A percentile compares a stretch with the other conserved stretches of the same genome.
phyloP scores from a whole-genome alignment of 495 filamentous ascomycete species.

The Margaritispora aquatica region DNA sequence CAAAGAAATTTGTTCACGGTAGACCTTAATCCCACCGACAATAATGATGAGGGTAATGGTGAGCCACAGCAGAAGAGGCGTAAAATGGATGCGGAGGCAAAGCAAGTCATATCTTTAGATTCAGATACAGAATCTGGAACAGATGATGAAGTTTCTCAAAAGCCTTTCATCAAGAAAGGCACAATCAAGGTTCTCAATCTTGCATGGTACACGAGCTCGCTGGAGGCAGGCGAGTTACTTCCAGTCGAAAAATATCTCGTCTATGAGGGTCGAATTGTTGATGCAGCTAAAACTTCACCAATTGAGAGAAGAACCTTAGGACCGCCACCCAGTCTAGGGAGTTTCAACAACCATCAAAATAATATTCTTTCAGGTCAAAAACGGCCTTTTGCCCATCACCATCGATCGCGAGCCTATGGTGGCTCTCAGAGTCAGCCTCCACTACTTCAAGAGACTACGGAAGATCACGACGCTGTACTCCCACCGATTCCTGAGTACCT shows the following conservation, averaged over 20 bases:
- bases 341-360: constrained; percentile 26
- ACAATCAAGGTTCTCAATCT: constrained; percentile 65
- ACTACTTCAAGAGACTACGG: constrained; percentile 62
- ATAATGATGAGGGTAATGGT: neutral
- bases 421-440: constrained; percentile 20
- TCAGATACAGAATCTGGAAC: constrained; percentile 34
- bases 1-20: constrained; percentile 44
- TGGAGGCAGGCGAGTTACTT: constrained; percentile 45
- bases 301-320: neutral
- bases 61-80: constrained; percentile 4
- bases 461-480: constrained; percentile 49
- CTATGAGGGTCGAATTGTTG: constrained; percentile 46
- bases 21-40: constrained; percentile 11
- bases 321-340: constrained; percentile 23
- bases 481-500: constrained; percentile 68
- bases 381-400: neutral
- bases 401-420: constrained; percentile 1
- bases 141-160: constrained; percentile 1
- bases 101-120: constrained; percentile 20
- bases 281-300: neutral
- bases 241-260: constrained; percentile 57
- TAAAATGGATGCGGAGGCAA: constrained; percentile 7
- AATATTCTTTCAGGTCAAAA: constrained; percentile 3
- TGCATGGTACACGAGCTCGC: constrained; percentile 65
- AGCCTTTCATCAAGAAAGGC: constrained; percentile 11